Conservation (phyloP, 1,284 basidiomycete species). For the Sporisorium scitamineum region DNA sequence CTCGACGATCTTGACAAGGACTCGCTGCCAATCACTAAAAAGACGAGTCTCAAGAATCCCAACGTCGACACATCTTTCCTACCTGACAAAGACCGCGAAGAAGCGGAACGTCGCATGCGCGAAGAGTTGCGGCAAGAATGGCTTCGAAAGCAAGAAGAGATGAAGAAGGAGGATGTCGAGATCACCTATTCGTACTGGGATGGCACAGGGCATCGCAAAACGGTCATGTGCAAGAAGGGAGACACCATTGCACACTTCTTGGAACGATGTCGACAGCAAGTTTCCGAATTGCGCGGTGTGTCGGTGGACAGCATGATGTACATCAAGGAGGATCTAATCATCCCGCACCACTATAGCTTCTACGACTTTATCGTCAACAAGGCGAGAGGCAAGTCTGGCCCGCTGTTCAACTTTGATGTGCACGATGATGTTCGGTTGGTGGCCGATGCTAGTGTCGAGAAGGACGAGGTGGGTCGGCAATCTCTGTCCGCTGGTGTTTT, state of each 20-base stretch:
- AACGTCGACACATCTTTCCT: conserved; percentile 97
- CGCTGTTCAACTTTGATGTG: conserved; percentile 98
- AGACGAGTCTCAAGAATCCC: conserved; percentile 84
- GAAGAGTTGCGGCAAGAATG: conserved; percentile 91
- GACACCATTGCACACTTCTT: conserved; percentile 89
- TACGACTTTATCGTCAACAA: conserved; percentile 99
- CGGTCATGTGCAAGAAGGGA: conserved; percentile 97
- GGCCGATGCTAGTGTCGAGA: conserved; percentile 94
- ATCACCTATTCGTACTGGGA: conserved; percentile 98
- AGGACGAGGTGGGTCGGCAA: conserved; percentile 78
- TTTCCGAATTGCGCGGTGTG: conserved; percentile 88
- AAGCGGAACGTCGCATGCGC: conserved; percentile 85
- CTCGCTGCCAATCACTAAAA: conserved; percentile 72
- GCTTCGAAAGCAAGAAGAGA: conserved; percentile 86
- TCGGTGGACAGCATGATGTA: conserved; percentile 98
- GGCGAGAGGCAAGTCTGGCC: conserved; percentile 96
- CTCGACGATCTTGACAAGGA: conserved; percentile 2
- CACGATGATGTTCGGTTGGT: conserved; percentile 96
- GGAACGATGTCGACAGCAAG: conserved; percentile 90
- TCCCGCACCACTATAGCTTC: conserved; percentile 88
- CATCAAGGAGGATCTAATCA: conserved; percentile 76
- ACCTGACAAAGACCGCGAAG: conserved; percentile 94
- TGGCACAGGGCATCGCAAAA: conserved; percentile 94
- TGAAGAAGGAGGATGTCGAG: conserved; percentile 89
- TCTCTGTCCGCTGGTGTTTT: background rate